These are phyloP conservation scores for Lyophyllum semitale DNA, from an alignment of 768 basidiomycete genomes.

Conservation along the genomic window DNA sequence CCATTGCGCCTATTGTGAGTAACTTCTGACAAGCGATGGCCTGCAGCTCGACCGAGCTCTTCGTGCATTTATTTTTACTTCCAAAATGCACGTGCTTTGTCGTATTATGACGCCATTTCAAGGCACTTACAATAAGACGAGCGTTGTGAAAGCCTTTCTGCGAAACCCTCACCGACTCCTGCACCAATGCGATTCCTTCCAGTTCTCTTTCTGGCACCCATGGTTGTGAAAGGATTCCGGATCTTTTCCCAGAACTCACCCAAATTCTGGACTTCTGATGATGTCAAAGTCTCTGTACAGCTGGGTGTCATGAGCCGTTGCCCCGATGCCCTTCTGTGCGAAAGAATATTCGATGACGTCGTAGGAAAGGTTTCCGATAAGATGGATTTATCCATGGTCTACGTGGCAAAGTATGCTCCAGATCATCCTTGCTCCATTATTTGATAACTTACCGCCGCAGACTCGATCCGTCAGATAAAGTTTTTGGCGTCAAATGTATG, in stretches of 20 bases:
- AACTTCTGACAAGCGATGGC: background rate
- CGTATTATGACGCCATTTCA: conserved; percentile 17
- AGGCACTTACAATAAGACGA: no score
- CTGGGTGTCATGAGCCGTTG: conserved; percentile 60
- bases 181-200: conserved; percentile 9
- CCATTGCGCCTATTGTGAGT: background rate
- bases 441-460: conserved; percentile 34
- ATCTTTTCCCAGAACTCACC: conserved; percentile 6
- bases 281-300: conserved; percentile 47
- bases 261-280: conserved; percentile 7
- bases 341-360: conserved; percentile 74
- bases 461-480: conserved; percentile 60
- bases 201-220: conserved; percentile 2
- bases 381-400: conserved; percentile 69
- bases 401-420: conserved; percentile 68
- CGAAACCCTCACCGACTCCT: background rate
- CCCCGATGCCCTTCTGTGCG: conserved; percentile 84
- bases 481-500: conserved; percentile 79
- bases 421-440: background rate
- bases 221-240: conserved; percentile 4
- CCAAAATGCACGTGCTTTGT: background rate
- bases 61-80: background rate
- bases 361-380: conserved; percentile 61
- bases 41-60: background rate
- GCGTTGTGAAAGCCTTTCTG: background rate